Base-by-base conservation (phyloP, 2,329 filamentous ascomycete species). In the Arthrinium puccinioides region DNA sequence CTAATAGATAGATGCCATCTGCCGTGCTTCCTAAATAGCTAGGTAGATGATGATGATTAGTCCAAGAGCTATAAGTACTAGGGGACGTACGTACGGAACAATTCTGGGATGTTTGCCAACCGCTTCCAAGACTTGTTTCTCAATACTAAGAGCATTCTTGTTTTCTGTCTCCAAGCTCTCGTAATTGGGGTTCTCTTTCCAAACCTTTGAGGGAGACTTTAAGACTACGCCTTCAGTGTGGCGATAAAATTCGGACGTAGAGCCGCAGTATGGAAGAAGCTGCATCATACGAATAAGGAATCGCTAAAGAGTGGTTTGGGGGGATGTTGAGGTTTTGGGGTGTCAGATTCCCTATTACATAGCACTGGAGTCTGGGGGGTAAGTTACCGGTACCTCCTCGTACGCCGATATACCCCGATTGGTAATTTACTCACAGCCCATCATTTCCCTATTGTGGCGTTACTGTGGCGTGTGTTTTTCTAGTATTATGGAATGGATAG, bases 21-120 rank as follows among this genome's bases (percentile, higher is more conserved):
- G 32, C 21, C 23, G 10, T 24, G 32, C 9, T 18, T 18, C 32
- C 32, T 26, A 34, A 4, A 34, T 19, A 24, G 23, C 32, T 34
- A 8, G 5, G 24, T n/a, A 26, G 21, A 21, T 7, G 10, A 34
- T 6, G 14, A 9, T n/a, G 15, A 23, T 20, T 18, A 34, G 20
- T 18, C 21, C n/a, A 3, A 9, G 16, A 11, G 14, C 10, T 13
- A 34, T 34, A 16, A 5, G 25, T 16, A 18, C 8, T 15, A 19
- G 2, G 19, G 9, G 6, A 18, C 4, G 20, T 23, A 34, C 32
- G 4, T 16, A 34, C 32, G 32, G 32, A 34, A 34, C 32, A 23
- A 34, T 34, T 26, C 21, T 34, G 21, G 32, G 32, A 7, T 34
- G 32, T 19, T 19, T 24, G 32, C 21, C 32, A 5, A 34, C 15